Evolutionary conservation across 2,329 filamentous ascomycete genomes (phyloP).

Genomic region (Aaosphaeria arxii): DNA sequence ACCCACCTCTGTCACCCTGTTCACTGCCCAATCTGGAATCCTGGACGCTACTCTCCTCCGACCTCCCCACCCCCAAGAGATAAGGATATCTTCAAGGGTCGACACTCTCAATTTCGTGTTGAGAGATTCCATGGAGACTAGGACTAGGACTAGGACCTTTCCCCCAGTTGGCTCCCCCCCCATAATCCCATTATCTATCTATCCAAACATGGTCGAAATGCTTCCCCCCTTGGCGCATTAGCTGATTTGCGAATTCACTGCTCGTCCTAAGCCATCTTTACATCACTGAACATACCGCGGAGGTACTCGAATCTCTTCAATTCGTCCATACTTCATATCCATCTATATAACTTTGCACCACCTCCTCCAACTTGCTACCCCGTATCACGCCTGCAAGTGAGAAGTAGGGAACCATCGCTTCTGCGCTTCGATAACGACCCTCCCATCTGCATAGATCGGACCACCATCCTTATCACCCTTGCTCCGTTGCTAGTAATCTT

Average conservation of each 20-base stretch:
- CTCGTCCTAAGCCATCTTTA: slow-evolving; percentile 17
- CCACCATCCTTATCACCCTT: neutral
- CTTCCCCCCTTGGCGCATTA: slow-evolving; percentile 20
- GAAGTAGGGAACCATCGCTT: no score
- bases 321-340: neutral
- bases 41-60: slow-evolving; percentile 10
- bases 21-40: no score
- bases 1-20: no score
- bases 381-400: no score
- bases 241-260: slow-evolving; percentile 15
- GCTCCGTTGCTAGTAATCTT: neutral
- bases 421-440: neutral
- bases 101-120: slow-evolving; percentile 7
- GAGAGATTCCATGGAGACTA: slow-evolving; percentile 2
- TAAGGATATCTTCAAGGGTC: slow-evolving; percentile 4
- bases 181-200: neutral
- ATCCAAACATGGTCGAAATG: slow-evolving; percentile 13
- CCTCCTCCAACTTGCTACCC: neutral
- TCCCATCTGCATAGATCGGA: neutral
- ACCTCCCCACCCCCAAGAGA: slow-evolving; percentile 15
- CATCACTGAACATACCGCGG: slow-evolving; percentile 30
- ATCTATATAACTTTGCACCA: slow-evolving; percentile 19
- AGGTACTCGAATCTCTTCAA: slow-evolving; percentile 22
- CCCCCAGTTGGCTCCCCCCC: slow-evolving; percentile 7
- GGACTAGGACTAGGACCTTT: neutral